phyloP scores from a whole-genome alignment of 768 basidiomycete genomes.

The Aureoboletus auriporus region DNA sequence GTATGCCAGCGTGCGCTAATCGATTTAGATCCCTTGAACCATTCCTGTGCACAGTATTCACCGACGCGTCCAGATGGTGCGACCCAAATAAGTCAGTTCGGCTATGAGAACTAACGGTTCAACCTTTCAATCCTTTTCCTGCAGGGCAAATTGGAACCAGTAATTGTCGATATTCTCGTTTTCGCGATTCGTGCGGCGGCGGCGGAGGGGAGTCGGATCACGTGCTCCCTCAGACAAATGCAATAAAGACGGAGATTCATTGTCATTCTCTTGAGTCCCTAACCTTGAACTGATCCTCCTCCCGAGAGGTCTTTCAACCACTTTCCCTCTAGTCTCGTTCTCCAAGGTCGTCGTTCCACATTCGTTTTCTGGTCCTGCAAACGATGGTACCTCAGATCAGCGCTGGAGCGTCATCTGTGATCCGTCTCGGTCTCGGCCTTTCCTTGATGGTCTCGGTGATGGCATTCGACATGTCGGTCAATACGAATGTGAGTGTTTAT shows the following conservation, averaged over 20 bases:
- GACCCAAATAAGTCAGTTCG: too few relatives aligned
- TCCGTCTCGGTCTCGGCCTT: constrained; percentile 14
- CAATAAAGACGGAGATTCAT: constrained; percentile 10
- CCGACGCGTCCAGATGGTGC: too few relatives aligned
- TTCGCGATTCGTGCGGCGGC: neutral
- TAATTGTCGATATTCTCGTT: neutral
- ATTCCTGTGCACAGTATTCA: neutral
- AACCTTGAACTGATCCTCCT: neutral
- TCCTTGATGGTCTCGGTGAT: constrained; percentile 9
- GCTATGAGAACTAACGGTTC: too few relatives aligned
- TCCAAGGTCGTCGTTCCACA: neutral
- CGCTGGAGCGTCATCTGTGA: neutral
- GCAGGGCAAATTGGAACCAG: constrained; percentile 16
- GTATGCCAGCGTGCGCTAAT: neutral
- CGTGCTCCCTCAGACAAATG: constrained; percentile 4
- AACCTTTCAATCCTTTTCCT: neutral
- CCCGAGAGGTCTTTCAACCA: neutral
- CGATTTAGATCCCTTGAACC: neutral
- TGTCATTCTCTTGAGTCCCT: neutral
- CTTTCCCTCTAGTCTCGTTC: neutral
- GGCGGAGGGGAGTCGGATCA: constrained; percentile 2
- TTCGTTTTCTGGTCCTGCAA: neutral
- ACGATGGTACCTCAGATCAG: constrained; percentile 10
- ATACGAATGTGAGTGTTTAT: constrained; percentile 20
- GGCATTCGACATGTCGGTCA: constrained; percentile 25